Conservation (phyloP, 106 monocot species). For the Vanilla planifolia region DNA sequence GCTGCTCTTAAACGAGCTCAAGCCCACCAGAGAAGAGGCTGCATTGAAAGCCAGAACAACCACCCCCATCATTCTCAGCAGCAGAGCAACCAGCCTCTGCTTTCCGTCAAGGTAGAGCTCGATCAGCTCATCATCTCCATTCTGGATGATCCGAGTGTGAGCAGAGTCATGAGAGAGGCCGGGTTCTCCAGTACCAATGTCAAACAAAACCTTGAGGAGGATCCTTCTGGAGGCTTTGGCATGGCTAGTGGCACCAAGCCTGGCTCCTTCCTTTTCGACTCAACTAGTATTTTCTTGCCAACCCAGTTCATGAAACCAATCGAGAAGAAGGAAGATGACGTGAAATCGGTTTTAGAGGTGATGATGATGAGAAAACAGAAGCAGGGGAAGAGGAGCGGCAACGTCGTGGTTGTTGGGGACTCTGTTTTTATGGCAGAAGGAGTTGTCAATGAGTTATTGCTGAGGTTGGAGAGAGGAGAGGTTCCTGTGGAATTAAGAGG, state of each 20-base stretch:
- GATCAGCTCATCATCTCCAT: conserved; percentile 94
- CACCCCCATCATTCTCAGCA: conserved; percentile 18
- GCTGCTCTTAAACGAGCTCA: conserved; percentile 95
- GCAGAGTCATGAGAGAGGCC: conserved; percentile 96
- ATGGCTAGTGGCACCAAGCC: not conserved
- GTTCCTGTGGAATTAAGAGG: conserved; percentile 66
- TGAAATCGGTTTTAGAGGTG: conserved; percentile 49
- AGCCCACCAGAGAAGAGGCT: conserved; percentile 86
- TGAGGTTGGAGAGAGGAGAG: conserved; percentile 62
- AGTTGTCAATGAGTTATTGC: conserved; percentile 47
- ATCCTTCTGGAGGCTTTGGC: conserved; percentile 7
- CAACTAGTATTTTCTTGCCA: conserved; percentile 20
- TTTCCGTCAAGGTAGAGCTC: conserved; percentile 84
- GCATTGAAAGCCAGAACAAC: conserved; percentile 53
- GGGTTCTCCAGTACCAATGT: conserved; percentile 88
- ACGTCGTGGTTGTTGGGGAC: conserved; percentile 69
- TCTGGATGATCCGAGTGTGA: conserved; percentile 91
- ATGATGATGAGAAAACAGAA: conserved; percentile 45
- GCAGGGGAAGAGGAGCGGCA: conserved; percentile 40
- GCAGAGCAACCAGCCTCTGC: conserved; percentile 53
- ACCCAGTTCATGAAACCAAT: conserved; percentile 38
- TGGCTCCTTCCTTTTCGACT: conserved; percentile 27
- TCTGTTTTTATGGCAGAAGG: conserved; percentile 50
- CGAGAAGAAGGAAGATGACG: conserved; percentile 41
- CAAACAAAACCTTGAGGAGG: conserved; percentile 71